A percentile compares a stretch with the other conserved stretches of the same genome.
Evolutionary conservation across 2,329 filamentous ascomycete genomes (phyloP).

Genomic region (Colletotrichum liaoningense): DNA sequence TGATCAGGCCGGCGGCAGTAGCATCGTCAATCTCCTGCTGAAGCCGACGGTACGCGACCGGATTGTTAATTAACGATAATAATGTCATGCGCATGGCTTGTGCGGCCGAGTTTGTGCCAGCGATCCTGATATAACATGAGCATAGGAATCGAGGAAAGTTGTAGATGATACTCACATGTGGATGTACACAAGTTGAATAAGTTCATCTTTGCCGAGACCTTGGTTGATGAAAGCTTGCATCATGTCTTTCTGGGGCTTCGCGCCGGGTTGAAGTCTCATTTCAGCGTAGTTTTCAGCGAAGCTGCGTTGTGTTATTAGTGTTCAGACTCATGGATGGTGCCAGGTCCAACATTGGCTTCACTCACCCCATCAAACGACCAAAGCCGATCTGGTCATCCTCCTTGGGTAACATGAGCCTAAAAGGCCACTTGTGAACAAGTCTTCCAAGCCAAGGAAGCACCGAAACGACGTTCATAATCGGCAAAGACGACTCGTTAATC

Average conservation of each 20-base stretch:
- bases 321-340: neutral
- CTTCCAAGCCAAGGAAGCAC: constrained; percentile 55
- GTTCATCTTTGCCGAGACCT: constrained; percentile 47
- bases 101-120: constrained; percentile 72
- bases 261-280: constrained; percentile 40
- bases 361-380: constrained; percentile 49
- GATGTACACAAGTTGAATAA: constrained; percentile 53
- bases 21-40: constrained; percentile 57
- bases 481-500: constrained; percentile 54
- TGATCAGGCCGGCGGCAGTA: constrained; percentile 48
- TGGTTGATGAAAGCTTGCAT: constrained; percentile 52
- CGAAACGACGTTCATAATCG: constrained; percentile 55
- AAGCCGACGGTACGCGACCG: constrained; percentile 53
- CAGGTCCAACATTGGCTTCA: neutral
- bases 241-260: constrained; percentile 48
- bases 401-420: constrained; percentile 54
- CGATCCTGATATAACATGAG: constrained; percentile 54
- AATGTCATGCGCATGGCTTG: constrained; percentile 67
- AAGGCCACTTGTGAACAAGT: constrained; percentile 52
- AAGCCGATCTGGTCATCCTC: constrained; percentile 52
- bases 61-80: constrained; percentile 61
- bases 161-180: constrained; percentile 45
- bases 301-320: constrained; percentile 32
- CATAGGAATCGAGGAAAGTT: neutral
- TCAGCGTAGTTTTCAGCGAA: constrained; percentile 43